These are phyloP conservation scores for Ustilago lituana DNA, from an alignment of 1,284 basidiomycete genomes.

Conservation along the genomic window DNA sequence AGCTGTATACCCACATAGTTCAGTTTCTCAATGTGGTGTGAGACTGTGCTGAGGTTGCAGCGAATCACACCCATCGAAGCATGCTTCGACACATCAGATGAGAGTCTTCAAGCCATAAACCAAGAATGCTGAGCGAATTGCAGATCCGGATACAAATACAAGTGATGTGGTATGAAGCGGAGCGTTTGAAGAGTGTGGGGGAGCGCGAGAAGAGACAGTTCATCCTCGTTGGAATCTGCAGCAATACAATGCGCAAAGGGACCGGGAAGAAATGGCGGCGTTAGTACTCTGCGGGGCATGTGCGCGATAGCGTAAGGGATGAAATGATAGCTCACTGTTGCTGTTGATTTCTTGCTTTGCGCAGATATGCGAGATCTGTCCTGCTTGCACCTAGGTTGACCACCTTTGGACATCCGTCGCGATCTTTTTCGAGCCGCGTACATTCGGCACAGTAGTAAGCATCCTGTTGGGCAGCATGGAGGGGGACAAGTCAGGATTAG, in stretches of 20 bases:
- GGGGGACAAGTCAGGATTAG: not conserved
- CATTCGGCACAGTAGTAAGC: constrained; percentile 72
- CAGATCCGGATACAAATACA: constrained; percentile 32
- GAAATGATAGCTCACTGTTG: constrained; percentile 30
- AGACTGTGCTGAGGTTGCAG: too few species aligned
- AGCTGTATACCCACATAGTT: too few species aligned
- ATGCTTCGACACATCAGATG: too few species aligned
- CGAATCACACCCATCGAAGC: too few species aligned
- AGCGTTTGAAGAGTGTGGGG: not conserved
- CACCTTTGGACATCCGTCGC: constrained; percentile 98
- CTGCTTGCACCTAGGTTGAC: constrained; percentile 82
- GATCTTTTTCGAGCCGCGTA: constrained; percentile 92
- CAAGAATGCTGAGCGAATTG: constrained; percentile 8
- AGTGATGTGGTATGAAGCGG: not conserved
- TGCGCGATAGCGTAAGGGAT: not conserved
- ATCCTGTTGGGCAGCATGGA: constrained; percentile 34
- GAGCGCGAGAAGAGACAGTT: too few species aligned
- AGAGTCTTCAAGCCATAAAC: too few species aligned
- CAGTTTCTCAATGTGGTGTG: not conserved
- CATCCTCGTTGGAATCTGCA: constrained; percentile 35
- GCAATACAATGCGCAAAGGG: not conserved
- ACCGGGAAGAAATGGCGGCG: not conserved
- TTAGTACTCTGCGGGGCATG: not conserved
- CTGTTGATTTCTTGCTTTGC: constrained; percentile 55
- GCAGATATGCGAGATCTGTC: constrained; percentile 58